Base-by-base conservation (phyloP, 2,329 filamentous ascomycete species). In the Talaromyces atroroseus region DNA sequence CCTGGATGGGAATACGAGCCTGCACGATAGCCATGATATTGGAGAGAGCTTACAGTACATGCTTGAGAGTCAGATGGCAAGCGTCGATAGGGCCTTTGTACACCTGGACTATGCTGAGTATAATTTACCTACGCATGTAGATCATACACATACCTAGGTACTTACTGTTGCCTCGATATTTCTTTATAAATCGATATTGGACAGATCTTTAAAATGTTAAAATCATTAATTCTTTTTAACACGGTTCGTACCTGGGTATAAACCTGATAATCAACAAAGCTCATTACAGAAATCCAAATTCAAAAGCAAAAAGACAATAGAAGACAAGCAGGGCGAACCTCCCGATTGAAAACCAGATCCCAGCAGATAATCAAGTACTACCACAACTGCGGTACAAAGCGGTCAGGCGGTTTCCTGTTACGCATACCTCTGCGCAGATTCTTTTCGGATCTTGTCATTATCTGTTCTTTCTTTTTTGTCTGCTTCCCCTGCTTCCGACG, bases 1-100 rank as follows among this genome's bases (percentile, higher is more conserved):
- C 51, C 82, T 85, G 74, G 78, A 83, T 63, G 79, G 79, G 59
- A 71, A 76, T 3, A 74, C 78, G 2, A 80, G 79, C 6, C 71
- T 85, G 24, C 80, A 77, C 58, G 71, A 83, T 52, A 81, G 81
- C 2, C 82, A 85, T 61, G 82, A 85, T 60, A 79, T 85, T 24
- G 80, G 79, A 21, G 82, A 85, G 65, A 76, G 77, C 10, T 66
- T 85, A 51, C 82, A 85, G 68, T 76, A 82, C 46, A 85, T 85
- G 68, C 74, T 85, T 12, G 83, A 85, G 70, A 82, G 79, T 62
- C 36, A 47, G 34, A 62, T 69, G 58, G 68, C 70, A 62, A 71
- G 71, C 1, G 71, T 74, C 5, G 71, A 74, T 56, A 64, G 77
- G 21, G 77, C 77, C 0, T 80, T 78, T 62, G 77, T 80, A 2